Base-by-base conservation (phyloP, 352 stramenopile genomes). In the Blastocystis sp. region DNA sequence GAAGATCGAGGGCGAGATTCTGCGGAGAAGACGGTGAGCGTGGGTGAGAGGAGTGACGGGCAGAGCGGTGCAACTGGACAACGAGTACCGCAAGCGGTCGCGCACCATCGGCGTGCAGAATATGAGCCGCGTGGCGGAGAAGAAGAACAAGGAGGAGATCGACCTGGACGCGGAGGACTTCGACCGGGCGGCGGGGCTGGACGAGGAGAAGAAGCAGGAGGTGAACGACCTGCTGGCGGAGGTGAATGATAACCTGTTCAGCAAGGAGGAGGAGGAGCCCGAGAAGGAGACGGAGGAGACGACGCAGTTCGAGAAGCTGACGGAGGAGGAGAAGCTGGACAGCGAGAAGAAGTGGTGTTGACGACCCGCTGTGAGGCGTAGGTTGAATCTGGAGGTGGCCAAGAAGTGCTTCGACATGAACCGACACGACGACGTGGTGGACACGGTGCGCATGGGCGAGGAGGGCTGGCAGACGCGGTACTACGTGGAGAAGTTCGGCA, bases 401-500 rank as follows among this genome's bases (percentile, higher is more conserved):
- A 64, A 67, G 38, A 62, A 93, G 66, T 93, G 91, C 88, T 88
- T 91, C 14, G 90, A 92, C 40, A 92, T 91, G 86, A 89, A 88
- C 53, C 53, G 5, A 11, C 1, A 38, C 1, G 90, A 95, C 66
- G 92, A 95, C 89, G 91, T 95, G 19, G 89, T 97, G 76, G 95
- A 98, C 89, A 94, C 96, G 53, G 94, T 98, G 19, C 92, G 93
- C 28, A 90, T 98, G 0, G 95, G 97, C 61, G 96, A 99, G 86
- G 92, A 91, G 14, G 96, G 96, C 0, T 99, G 96, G 96, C 98
- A 98, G 92, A 96, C 92, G 17, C 91, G 93, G 19, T 97, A 96
- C 89, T 96, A 96, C 89, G 90, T 86, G 38, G 92, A 94, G 90
- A 94, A 95, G 60, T 89, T 88, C 28, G 38, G 62, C 41, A 17